phyloP scores from a whole-genome alignment of 257 asterid species.

The Penstemon davidsonii region DNA sequence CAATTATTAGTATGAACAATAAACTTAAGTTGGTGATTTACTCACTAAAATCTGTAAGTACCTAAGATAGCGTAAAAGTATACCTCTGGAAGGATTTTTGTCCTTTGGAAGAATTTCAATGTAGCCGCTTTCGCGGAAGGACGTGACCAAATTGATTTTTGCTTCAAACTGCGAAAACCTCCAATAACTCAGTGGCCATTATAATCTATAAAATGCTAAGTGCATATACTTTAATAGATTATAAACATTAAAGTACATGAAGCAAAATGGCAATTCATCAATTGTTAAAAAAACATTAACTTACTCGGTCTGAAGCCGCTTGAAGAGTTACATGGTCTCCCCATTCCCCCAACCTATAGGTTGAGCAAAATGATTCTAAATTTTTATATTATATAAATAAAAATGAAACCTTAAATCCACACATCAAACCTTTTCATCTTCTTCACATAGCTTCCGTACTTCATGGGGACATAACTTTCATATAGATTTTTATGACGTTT shows the following conservation, averaged over 20 bases:
- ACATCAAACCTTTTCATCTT: constrained; percentile 76
- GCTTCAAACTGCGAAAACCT: constrained; percentile 61
- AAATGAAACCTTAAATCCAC: constrained; percentile 6
- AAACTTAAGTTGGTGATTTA: no score
- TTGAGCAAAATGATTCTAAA: constrained; percentile 3
- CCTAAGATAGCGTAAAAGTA: not conserved
- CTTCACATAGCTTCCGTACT: constrained; percentile 69
- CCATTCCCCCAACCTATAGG: constrained; percentile 81
- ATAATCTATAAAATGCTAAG: not conserved
- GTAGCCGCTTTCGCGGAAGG: constrained; percentile 84
- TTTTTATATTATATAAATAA: not conserved
- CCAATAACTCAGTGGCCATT: not conserved
- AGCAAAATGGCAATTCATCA: not conserved
- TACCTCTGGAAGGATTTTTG: constrained; percentile 59
- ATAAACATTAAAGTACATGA: not conserved
- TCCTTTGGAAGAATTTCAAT: constrained; percentile 88
- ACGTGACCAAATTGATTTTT: constrained; percentile 82
- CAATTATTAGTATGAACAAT: no score
- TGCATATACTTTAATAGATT: not conserved
- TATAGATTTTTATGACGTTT: constrained; percentile 66
- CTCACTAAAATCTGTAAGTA: not conserved
- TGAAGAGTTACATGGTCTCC: constrained; percentile 98
- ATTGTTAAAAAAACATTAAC: constrained; percentile 18
- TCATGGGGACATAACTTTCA: constrained; percentile 94
- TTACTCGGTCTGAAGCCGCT: constrained; percentile 96